Percentiles rank a stretch among this genome's conserved stretches.
These are phyloP conservation scores for Lentinula edodes DNA, from an alignment of 768 basidiomycete genomes.

Conservation along the genomic window DNA sequence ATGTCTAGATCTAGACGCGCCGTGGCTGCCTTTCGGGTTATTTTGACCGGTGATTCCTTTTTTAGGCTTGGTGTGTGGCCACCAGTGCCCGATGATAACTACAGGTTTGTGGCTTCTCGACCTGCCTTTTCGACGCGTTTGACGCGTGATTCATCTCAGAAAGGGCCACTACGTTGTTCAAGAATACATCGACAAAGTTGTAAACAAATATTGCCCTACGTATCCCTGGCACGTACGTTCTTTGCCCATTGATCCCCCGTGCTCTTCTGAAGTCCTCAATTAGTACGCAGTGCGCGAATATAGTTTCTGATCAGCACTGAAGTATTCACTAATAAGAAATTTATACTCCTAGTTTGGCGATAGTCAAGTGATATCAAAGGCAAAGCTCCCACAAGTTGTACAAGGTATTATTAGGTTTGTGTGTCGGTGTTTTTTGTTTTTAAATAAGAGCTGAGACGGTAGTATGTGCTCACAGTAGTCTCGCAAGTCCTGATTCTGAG, in stretches of 20 bases:
- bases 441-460: neutral
- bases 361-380: slow-evolving; percentile 61
- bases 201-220: slow-evolving; percentile 59
- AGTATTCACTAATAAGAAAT: neutral
- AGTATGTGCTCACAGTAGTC: slow-evolving; percentile 41
- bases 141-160: slow-evolving; percentile 30
- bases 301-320: neutral
- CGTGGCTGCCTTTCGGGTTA: neutral
- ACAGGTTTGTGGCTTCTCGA: slow-evolving; percentile 43
- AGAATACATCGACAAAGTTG: slow-evolving; percentile 61
- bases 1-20: slow-evolving; percentile 6
- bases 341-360: slow-evolving; percentile 60
- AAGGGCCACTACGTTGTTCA: slow-evolving; percentile 71
- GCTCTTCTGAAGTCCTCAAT: slow-evolving; percentile 10
- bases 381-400: slow-evolving; percentile 65
- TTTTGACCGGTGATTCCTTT: neutral
- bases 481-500: slow-evolving; percentile 74
- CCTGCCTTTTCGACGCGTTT: slow-evolving; percentile 8
- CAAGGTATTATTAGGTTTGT: slow-evolving; percentile 67
- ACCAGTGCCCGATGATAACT: slow-evolving; percentile 68
- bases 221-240: slow-evolving; percentile 67
- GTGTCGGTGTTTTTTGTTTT: neutral
- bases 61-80: slow-evolving; percentile 69
- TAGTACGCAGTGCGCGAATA: slow-evolving; percentile 58
- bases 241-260: slow-evolving; percentile 8